Conservation (phyloP, 2,329 filamentous ascomycete genomes). For the Cladorrhinum sp. region DNA sequence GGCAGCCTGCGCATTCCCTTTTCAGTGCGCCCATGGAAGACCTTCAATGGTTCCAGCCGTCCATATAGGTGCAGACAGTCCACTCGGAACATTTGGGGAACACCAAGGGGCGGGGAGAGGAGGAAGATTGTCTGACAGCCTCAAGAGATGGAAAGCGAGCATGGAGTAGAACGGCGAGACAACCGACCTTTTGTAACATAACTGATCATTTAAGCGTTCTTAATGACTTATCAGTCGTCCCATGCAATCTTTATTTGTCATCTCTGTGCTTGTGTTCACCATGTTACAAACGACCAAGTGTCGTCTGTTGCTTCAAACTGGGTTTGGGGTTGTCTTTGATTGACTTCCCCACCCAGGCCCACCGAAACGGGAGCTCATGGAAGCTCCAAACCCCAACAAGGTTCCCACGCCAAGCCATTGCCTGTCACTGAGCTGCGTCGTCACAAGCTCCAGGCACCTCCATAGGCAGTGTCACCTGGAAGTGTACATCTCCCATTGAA, state of each 20-base stretch:
- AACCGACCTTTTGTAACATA: too few species aligned
- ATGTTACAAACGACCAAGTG: neutral
- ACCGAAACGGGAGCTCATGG: conserved; percentile 12
- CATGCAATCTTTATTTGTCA: too few species aligned
- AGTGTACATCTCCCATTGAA: neutral
- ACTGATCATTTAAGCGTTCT: too few species aligned
- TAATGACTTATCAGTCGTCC: neutral
- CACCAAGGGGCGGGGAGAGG: neutral
- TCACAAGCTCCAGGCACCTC: conserved; percentile 16
- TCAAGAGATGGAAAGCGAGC: conserved; percentile 16
- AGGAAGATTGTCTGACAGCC: conserved; percentile 8
- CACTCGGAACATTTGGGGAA: neutral
- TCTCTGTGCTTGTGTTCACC: neutral
- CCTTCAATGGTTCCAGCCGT: conserved; percentile 64
- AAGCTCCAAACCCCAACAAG: conserved; percentile 17
- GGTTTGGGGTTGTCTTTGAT: conserved; percentile 2
- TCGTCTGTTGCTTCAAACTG: neutral
- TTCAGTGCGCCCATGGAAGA: conserved; percentile 79
- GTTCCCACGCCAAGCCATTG: conserved; percentile 3
- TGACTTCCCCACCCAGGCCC: neutral
- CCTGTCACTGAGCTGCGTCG: neutral
- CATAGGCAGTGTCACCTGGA: neutral
- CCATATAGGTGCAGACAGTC: conserved; percentile 39
- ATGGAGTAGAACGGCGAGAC: neutral
- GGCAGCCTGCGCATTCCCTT: conserved; percentile 67